Percentiles rank a stretch among this genome's conserved stretches.
These are phyloP conservation scores for Bolboschoenoplectus hybrid DNA, from an alignment of 202 grass and related monocot genomes.

Conservation along the genomic window DNA sequence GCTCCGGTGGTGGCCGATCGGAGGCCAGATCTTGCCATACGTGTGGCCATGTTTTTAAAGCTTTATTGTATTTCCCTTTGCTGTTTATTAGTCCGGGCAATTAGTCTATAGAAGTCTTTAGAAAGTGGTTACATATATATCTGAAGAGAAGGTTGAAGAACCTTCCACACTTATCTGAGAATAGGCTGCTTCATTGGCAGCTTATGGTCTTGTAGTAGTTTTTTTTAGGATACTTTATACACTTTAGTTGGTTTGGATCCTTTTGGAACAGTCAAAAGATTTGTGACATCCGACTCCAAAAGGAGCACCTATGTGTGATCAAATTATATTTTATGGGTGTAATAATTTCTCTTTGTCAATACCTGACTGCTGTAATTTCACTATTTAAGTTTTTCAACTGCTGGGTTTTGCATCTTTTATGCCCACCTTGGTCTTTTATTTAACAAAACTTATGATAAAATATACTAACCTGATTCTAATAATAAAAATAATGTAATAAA, in stretches of 20 bases:
- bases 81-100: constrained; percentile 6
- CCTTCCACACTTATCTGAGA: constrained; percentile 12
- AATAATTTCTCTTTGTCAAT: not conserved
- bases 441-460: not conserved
- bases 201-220: not conserved
- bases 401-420: not conserved
- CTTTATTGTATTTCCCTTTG: not conserved
- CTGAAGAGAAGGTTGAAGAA: constrained; percentile 19
- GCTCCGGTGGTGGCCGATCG: constrained; percentile 9
- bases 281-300: not conserved
- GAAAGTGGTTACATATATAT: not conserved
- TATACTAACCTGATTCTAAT: not conserved
- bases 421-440: not conserved
- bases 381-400: not conserved
- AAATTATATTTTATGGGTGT: not conserved
- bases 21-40: constrained; percentile 43
- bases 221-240: not conserved
- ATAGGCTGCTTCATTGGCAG: not conserved
- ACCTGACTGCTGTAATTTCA: not conserved
- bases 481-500: not conserved
- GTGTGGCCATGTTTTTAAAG: constrained; percentile 39
- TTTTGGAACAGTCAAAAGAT: not conserved
- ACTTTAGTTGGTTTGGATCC: not conserved
- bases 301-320: not conserved
- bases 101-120: not conserved